Percentiles rank a stretch among this genome's conserved stretches.
Evolutionary conservation across 352 stramenopile species (phyloP).

Genomic region (Pythium aquatile): DNA sequence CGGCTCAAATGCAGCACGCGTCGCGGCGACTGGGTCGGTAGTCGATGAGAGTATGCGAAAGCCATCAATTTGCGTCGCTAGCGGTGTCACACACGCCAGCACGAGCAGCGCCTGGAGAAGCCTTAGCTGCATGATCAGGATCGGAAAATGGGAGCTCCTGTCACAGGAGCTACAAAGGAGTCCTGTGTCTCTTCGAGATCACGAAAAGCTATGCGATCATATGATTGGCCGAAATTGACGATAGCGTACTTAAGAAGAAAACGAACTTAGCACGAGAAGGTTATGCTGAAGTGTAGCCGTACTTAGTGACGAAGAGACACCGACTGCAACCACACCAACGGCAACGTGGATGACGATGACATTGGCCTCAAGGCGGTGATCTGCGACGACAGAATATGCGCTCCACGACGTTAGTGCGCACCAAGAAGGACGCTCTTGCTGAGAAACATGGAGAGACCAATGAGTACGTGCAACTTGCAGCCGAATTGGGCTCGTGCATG

Average conservation of each 20-base stretch:
- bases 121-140: neutral
- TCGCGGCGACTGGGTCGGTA: constrained; percentile 30
- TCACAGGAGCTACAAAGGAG: too few species aligned
- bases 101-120: constrained; percentile 2
- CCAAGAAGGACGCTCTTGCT: neutral
- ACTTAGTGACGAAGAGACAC: constrained; percentile 2
- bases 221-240: neutral
- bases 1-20: constrained; percentile 68
- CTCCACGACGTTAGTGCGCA: neutral
- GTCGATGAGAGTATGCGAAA: constrained; percentile 45
- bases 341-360: neutral
- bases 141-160: neutral
- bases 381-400: constrained; percentile 16
- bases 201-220: neutral
- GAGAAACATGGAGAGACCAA: constrained; percentile 10
- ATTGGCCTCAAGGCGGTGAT: neutral
- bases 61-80: neutral
- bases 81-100: neutral
- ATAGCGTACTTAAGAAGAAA: neutral
- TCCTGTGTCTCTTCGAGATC: constrained; percentile 6
- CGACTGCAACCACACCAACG: neutral
- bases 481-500: constrained; percentile 45
- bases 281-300: neutral
- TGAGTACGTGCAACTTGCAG: constrained; percentile 52
- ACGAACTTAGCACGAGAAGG: neutral